phyloP scores from a whole-genome alignment of 345 rosid species.

The Turritis glabra region DNA sequence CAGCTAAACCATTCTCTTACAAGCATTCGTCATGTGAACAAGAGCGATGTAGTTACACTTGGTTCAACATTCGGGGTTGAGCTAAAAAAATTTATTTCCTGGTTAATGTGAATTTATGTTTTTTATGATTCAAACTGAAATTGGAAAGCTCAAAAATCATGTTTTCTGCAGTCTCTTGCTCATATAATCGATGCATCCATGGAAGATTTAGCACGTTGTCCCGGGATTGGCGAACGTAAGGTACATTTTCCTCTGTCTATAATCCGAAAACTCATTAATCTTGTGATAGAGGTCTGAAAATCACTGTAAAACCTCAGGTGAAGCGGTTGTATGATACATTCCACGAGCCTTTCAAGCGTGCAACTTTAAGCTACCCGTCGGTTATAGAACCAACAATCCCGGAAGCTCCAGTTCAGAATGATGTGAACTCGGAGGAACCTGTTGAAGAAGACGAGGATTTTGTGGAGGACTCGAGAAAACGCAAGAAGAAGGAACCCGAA shows the following conservation, averaged over 20 bases:
- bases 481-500: slow-evolving; percentile 62
- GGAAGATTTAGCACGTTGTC: slow-evolving; percentile 95
- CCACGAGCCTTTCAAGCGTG: slow-evolving; percentile 94
- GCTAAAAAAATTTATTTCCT: background rate
- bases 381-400: slow-evolving; percentile 45
- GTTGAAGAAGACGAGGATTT: slow-evolving; percentile 48
- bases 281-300: background rate
- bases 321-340: slow-evolving; percentile 87
- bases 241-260: slow-evolving; percentile 33
- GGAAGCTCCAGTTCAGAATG: slow-evolving; percentile 46
- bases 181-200: slow-evolving; percentile 89
- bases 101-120: background rate
- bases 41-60: slow-evolving; percentile 93
- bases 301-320: slow-evolving; percentile 50
- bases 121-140: background rate
- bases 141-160: slow-evolving; percentile 5
- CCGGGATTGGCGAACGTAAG: slow-evolving; percentile 96
- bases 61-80: slow-evolving; percentile 94
- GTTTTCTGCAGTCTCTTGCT: slow-evolving; percentile 64
- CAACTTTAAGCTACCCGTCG: slow-evolving; percentile 46
- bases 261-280: background rate
- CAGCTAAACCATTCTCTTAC: slow-evolving; percentile 82
- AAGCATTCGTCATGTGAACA: slow-evolving; percentile 76
- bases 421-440: slow-evolving; percentile 43
- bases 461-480: slow-evolving; percentile 50